Base-by-base conservation (phyloP, 2,329 filamentous ascomycete species). In the Xylaria sp. region DNA sequence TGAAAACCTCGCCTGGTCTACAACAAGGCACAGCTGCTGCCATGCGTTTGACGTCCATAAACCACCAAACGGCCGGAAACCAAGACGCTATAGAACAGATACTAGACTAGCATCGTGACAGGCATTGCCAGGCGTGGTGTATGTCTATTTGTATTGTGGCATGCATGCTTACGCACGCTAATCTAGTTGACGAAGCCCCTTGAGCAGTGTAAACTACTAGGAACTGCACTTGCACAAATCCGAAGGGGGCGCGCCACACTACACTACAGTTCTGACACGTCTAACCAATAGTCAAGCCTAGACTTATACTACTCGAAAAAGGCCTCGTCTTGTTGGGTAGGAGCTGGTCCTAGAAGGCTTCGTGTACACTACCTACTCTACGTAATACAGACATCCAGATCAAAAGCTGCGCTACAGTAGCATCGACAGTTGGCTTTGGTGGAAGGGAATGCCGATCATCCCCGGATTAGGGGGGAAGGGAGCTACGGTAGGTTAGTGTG, bases 361-460 rank as follows among this genome's bases (percentile, higher is more conserved):
- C 28, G 28, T 31, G 5, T 31, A 9, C 4, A 31, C 28, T 31
- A n/a, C n/a, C n/a, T n/a, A n/a, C n/a, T n/a, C n/a, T n/a, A n/a
- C n/a, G n/a, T n/a, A n/a, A n/a, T n/a, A n/a, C n/a, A n/a, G n/a
- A n/a, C n/a, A n/a, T n/a, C n/a, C n/a, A n/a, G n/a, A n/a, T n/a
- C n/a, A n/a, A n/a, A n/a, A n/a, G n/a, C n/a, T n/a, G n/a, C n/a
- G n/a, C n/a, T n/a, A n/a, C 9, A 9, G 46, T 57, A 51, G 45
- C 14, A 14, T 38, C 25, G 19, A 37, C 17, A 12, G 31, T 25
- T 56, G 19, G 53, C 28, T 42, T 5, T 35, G 25, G 12, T 40
- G 52, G 52, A 28, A 21, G 15, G 4, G 17, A 8, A 8, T 49
- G 57, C 57, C 50, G 50, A 54, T 54, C 57, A 42, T 23, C 57